A percentile compares a stretch with the other conserved stretches of the same genome.
phyloP scores from a whole-genome alignment of 345 rosid genomes.

The Arabis alpina region DNA sequence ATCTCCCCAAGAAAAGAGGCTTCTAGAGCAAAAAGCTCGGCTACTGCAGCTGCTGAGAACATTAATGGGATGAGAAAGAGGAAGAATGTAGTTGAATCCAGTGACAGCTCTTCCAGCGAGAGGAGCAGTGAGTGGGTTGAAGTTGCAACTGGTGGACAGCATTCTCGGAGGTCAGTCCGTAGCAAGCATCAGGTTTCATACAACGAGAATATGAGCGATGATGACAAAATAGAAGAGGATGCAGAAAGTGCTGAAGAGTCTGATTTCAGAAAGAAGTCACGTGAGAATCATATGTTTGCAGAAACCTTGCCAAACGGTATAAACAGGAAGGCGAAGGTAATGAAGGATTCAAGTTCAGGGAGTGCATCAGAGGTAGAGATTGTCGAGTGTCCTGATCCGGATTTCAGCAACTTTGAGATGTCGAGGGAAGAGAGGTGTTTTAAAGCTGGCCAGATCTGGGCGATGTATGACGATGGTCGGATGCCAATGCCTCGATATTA shows the following conservation, averaged over 20 bases:
- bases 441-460: conserved; percentile 74
- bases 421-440: conserved; percentile 53
- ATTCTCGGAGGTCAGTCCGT: conserved; percentile 69
- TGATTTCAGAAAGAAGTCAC: conserved; percentile 7
- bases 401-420: conserved; percentile 71
- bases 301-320: conserved; percentile 25
- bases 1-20: conserved; percentile 40
- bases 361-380: conserved; percentile 39
- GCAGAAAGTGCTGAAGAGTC: conserved; percentile 29
- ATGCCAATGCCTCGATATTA: conserved; percentile 97
- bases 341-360: conserved; percentile 40
- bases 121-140: conserved; percentile 53
- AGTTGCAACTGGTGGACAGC: conserved; percentile 49
- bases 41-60: conserved; percentile 39
- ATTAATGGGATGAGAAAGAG: conserved; percentile 55
- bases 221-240: conserved; percentile 45
- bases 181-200: conserved; percentile 68
- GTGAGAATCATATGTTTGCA: neutral
- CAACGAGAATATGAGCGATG: conserved; percentile 62
- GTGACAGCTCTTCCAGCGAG: conserved; percentile 55
- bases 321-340: conserved; percentile 33
- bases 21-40: conserved; percentile 35
- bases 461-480: conserved; percentile 55
- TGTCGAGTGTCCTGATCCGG: conserved; percentile 57
- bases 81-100: conserved; percentile 55